Evolutionary conservation across 768 basidiomycete species (phyloP), one percentile per base, ranked within the genome.

Genomic region (Mycena albidolilacea): DNA sequence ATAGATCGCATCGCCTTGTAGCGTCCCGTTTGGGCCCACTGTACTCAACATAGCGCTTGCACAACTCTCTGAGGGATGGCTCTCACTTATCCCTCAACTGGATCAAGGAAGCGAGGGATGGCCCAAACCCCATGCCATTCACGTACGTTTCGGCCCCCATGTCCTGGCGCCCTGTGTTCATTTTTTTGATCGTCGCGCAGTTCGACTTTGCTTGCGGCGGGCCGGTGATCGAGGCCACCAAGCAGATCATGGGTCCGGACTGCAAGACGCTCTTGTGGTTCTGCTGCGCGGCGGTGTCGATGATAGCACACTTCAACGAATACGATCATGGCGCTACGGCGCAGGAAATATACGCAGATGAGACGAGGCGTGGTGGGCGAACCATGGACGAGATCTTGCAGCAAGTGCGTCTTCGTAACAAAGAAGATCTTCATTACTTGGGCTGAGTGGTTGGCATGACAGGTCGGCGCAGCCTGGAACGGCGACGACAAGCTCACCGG

Each of bases 181-280:
- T 23, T 23, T 23, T 23, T 23, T 2, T 23, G 23, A 23, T 23
- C 23, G 23, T 23, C 23, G 17, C 3, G 1, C 37, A 73, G 71
- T 21, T 73, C 11, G 71, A 73, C 30, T 73, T 73, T 30, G 7
- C 35, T 23, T 19, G 19, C 17, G 71, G 71, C 9, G 71, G 71
- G 1, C 19, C 35, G 0, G 57, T 72, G 3, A n/a, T 68, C 17
- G 61, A 52, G 23, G 17, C 30, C 30, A 73, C 66, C 12, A 73
- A 68, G 23, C n/a, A 59, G 21, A 58, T 64, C 2, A 11, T 69
- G 23, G 71, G 66, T 8, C 66, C 71, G 2, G 61, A 46, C 17
- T 68, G 66, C 62, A 73, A 73, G 37, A 57, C n/a, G 3, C 61
- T 73, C 37, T 64, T 64, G 17, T 73, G 67, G 66, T 73, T 9